Conservation (phyloP, 495 filamentous ascomycete genomes). For the Penicillium antarcticum region DNA sequence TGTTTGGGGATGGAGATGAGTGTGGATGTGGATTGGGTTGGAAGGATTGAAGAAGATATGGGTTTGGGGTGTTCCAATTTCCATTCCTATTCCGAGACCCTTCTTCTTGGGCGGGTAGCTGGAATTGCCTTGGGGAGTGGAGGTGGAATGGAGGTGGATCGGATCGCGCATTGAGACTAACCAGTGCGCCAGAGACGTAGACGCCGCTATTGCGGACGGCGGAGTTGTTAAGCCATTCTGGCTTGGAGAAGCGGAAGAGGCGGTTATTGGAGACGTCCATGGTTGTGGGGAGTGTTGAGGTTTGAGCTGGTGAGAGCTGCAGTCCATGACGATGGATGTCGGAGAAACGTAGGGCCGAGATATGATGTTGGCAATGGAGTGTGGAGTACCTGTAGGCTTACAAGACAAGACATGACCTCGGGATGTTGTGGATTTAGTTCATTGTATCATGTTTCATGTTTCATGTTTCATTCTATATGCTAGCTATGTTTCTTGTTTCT, state of each 20-base stretch:
- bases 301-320: conserved; percentile 7
- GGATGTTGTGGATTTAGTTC: too few species aligned
- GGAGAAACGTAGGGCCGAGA: conserved; percentile 17
- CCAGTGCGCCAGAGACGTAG: conserved; percentile 81
- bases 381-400: too few species aligned
- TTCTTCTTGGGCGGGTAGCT: too few species aligned
- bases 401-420: too few species aligned
- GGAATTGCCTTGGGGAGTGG: neutral
- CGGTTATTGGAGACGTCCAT: conserved; percentile 57
- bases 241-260: conserved; percentile 75
- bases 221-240: conserved; percentile 86
- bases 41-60: too few species aligned
- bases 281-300: conserved; percentile 34
- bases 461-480: too few species aligned
- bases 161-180: conserved; percentile 40
- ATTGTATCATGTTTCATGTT: too few species aligned
- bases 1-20: too few species aligned
- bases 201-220: conserved; percentile 79
- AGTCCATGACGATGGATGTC: conserved; percentile 19
- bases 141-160: neutral
- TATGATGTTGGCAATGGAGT: neutral
- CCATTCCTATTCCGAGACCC: too few species aligned
- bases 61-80: too few species aligned
- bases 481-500: too few species aligned
- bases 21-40: too few species aligned